A percentile compares a stretch with the other conserved stretches of the same genome.
Conservation (phyloP, 805 yeast genomes). For the Yamadazyma sp. region DNA sequence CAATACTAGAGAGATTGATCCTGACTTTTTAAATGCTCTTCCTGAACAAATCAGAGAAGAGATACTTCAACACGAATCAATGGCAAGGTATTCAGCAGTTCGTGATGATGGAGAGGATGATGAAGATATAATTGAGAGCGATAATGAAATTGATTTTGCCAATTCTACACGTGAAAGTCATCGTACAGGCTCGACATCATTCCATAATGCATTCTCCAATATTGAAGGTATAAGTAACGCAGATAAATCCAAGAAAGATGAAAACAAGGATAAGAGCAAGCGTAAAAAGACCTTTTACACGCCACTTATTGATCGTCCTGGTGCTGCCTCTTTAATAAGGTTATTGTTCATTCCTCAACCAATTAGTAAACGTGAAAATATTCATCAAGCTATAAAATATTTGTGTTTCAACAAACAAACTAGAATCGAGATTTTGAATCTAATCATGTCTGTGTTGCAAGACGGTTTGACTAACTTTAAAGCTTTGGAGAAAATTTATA, state of each 20-base stretch:
- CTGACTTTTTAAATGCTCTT: constrained; percentile 75
- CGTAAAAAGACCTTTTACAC: constrained; percentile 35
- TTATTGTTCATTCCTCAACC: constrained; percentile 72
- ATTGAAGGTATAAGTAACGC: constrained; percentile 1
- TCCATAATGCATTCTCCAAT: constrained; percentile 7
- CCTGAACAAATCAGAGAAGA: constrained; percentile 68
- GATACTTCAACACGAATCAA: constrained; percentile 55
- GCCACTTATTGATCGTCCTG: constrained; percentile 71
- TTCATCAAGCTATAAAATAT: constrained; percentile 63
- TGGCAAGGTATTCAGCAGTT: constrained; percentile 34
- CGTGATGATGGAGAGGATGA: constrained; percentile 19
- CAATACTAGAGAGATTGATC: constrained; percentile 65
- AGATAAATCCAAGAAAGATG: constrained; percentile 13
- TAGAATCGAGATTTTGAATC: constrained; percentile 67
- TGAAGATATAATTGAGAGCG: constrained; percentile 19
- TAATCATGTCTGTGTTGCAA: constrained; percentile 63
- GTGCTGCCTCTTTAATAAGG: constrained; percentile 69
- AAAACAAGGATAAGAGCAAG: constrained; percentile 11
- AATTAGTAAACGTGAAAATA: constrained; percentile 55
- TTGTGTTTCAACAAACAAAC: constrained; percentile 77
- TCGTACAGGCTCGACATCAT: constrained; percentile 1
- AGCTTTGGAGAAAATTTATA: constrained; percentile 60
- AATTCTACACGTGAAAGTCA: constrained; percentile 1
- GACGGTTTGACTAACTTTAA: constrained; percentile 69
- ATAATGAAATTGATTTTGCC: constrained; percentile 14